These are phyloP conservation scores for Talaromyces sp. DNA, from an alignment of 2,329 filamentous ascomycete species.

Conservation along the genomic window DNA sequence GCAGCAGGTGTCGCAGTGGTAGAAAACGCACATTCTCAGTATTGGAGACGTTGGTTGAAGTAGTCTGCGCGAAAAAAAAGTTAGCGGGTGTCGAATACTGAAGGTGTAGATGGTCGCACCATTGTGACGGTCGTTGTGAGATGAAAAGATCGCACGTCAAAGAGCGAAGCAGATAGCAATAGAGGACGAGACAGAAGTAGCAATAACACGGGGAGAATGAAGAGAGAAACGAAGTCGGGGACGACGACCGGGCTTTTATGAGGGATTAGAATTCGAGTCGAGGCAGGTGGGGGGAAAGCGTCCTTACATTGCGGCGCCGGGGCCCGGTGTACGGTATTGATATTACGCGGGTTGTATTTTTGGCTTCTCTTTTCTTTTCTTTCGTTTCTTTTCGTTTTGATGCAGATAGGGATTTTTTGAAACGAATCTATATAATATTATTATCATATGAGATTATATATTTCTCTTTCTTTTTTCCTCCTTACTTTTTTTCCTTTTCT, in stretches of 20 bases:
- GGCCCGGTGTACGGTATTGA: neutral
- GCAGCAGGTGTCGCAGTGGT: too few species aligned
- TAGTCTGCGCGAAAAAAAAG: conserved; percentile 19
- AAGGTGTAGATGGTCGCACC: too few species aligned
- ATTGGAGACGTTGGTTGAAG: conserved; percentile 28
- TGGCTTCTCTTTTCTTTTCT: neutral
- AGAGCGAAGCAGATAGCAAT: neutral
- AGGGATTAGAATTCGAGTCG: neutral
- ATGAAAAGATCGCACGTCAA: neutral
- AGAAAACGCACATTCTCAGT: conserved; percentile 33
- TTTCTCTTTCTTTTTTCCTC: too few species aligned
- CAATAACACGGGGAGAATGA: conserved; percentile 3
- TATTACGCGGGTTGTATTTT: neutral
- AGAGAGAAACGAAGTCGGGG: neutral
- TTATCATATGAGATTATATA: too few species aligned
- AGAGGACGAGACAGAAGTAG: neutral
- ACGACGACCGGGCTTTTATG: neutral
- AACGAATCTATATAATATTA: too few species aligned
- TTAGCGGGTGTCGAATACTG: conserved; percentile 1
- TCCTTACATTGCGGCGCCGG: neutral
- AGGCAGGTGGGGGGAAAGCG: conserved; percentile 3
- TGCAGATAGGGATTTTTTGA: too few species aligned
- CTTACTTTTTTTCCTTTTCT: neutral
- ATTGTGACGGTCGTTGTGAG: conserved; percentile 11
- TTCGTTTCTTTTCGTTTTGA: neutral